phyloP scores from a whole-genome alignment of 73 alveolate species.

The Durusdinium trenchii region DNA sequence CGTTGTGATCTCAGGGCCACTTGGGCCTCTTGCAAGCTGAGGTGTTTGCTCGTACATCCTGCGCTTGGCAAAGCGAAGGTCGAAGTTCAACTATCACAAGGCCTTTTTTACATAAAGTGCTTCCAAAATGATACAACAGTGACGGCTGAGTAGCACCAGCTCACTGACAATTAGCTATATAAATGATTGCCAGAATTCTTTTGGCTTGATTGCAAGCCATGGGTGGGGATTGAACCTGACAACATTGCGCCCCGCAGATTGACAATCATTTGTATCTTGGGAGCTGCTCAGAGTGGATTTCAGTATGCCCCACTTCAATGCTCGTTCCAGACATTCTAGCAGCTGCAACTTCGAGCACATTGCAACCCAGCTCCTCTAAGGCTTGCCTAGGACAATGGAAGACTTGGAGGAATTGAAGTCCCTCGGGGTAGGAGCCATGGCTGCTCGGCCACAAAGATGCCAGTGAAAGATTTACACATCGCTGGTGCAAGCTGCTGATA shows the following conservation, averaged over 20 bases:
- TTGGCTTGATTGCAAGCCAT: too few species aligned
- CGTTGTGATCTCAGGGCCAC: background rate
- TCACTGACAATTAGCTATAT: too few species aligned
- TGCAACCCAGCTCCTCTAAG: background rate
- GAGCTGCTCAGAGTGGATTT: background rate
- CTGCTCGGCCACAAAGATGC: background rate
- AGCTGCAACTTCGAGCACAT: too few species aligned
- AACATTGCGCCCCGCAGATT: background rate
- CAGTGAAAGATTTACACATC: too few species aligned
- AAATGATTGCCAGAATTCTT: too few species aligned
- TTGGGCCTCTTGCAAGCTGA: background rate
- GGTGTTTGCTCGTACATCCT: constrained; percentile 86
- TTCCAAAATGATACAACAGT: too few species aligned
- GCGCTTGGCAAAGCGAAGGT: constrained; percentile 61
- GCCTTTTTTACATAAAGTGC: background rate
- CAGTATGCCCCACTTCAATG: background rate
- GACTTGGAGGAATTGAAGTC: constrained; percentile 52
- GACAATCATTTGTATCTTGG: background rate
- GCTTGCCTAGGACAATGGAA: constrained; percentile 70
- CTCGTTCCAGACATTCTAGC: background rate
- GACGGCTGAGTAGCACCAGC: too few species aligned
- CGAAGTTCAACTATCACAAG: constrained; percentile 59
- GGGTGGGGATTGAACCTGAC: too few species aligned
- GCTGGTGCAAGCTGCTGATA: too few species aligned
- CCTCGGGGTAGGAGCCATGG: constrained; percentile 83